Percentiles rank a stretch among this genome's conserved stretches.
phyloP scores from a whole-genome alignment of 2,329 filamentous ascomycete genomes.

The Apiospora koreana region DNA sequence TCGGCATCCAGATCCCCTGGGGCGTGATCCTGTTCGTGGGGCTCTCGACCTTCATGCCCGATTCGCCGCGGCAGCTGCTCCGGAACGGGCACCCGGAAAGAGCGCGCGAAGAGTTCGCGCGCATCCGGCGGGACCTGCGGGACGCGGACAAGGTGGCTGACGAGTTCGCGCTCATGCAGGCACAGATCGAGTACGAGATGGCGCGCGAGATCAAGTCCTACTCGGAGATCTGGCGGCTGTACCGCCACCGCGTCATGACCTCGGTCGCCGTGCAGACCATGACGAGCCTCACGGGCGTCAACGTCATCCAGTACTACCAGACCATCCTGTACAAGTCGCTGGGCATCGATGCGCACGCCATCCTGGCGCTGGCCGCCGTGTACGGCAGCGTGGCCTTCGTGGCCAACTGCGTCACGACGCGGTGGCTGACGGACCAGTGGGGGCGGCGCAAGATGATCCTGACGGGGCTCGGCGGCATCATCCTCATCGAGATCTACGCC shows the following conservation, averaged over 20 bases:
- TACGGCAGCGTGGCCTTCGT: constrained; percentile 56
- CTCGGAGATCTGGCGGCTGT: constrained; percentile 52
- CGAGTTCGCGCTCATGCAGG: constrained; percentile 56
- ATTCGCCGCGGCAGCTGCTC: constrained; percentile 55
- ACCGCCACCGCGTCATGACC: constrained; percentile 52
- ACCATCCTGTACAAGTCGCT: constrained; percentile 57
- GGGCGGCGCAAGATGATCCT: constrained; percentile 51
- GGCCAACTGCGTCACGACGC: constrained; percentile 24
- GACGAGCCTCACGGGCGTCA: constrained; percentile 57
- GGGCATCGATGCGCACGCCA: constrained; percentile 49
- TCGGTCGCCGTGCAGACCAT: constrained; percentile 59
- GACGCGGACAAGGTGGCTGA: constrained; percentile 42
- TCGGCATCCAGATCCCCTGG: constrained; percentile 57
- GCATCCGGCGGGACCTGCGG: constrained; percentile 47
- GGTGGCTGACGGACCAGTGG: constrained; percentile 23
- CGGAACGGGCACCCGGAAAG: constrained; percentile 48
- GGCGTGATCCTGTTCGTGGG: constrained; percentile 56
- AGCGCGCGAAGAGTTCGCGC: constrained; percentile 48
- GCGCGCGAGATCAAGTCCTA: constrained; percentile 54
- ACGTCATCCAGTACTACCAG: constrained; percentile 53
- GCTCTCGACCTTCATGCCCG: constrained; percentile 55
- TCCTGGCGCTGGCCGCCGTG: constrained; percentile 54
- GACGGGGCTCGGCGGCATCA: constrained; percentile 49
- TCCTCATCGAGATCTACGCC: constrained; percentile 59
- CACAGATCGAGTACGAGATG: constrained; percentile 59